These are phyloP conservation scores for Chernovozyma aurita DNA, from an alignment of 1,139 yeast genomes.

Conservation along the genomic window DNA sequence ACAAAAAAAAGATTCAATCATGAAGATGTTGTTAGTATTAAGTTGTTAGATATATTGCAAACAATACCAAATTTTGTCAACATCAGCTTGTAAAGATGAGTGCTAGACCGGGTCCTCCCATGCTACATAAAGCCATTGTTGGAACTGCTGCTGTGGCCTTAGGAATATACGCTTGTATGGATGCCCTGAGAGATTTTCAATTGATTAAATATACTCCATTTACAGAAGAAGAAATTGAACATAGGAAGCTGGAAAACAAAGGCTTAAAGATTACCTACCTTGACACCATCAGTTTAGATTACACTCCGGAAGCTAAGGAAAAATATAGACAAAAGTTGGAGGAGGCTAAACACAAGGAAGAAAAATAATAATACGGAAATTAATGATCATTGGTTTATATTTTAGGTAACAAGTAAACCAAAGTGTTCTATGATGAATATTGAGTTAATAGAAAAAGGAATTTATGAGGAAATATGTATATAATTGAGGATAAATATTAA, in stretches of 20 bases:
- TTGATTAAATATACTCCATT: slow-evolving; percentile 38
- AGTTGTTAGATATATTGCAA: too few species aligned
- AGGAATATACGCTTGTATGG: slow-evolving; percentile 30
- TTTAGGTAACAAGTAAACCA: too few species aligned
- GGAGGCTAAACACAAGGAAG: neutral
- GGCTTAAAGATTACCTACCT: slow-evolving; percentile 28
- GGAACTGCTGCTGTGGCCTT: slow-evolving; percentile 33
- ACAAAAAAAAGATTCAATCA: too few species aligned
- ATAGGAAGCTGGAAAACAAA: slow-evolving; percentile 30
- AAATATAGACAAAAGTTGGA: slow-evolving; percentile 21
- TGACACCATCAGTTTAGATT: slow-evolving; percentile 37
- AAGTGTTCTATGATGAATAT: too few species aligned
- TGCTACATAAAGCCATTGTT: slow-evolving; percentile 30
- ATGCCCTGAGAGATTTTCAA: slow-evolving; percentile 38
- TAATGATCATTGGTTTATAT: too few species aligned
- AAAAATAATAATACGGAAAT: neutral
- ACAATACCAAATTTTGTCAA: too few species aligned
- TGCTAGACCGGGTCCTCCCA: slow-evolving; percentile 39
- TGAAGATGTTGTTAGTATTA: too few species aligned
- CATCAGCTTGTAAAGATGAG: too few species aligned
- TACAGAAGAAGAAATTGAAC: slow-evolving; percentile 36
- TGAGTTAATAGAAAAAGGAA: too few species aligned
- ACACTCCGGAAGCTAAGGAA: slow-evolving; percentile 43
- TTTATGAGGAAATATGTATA: too few species aligned
- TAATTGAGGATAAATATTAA: too few species aligned